A percentile compares a stretch with the other conserved stretches of the same genome.
Conservation (phyloP, 495 filamentous ascomycete species). For the Xylaria longipes region DNA sequence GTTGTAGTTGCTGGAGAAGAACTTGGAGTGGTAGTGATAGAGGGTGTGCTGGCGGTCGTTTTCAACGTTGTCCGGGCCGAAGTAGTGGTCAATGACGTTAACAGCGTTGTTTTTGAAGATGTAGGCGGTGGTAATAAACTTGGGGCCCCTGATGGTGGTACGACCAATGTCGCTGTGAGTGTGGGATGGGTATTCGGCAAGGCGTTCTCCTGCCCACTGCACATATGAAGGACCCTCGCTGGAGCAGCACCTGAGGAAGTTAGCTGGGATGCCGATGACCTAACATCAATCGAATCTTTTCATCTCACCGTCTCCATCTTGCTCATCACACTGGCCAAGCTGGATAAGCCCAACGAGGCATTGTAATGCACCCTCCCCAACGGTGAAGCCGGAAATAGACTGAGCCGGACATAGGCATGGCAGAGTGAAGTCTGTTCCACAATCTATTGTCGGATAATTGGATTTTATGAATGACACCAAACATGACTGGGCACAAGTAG, state of each 20-base stretch:
- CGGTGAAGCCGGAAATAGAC: slow-evolving; percentile 67
- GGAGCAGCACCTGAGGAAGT: slow-evolving; percentile 40
- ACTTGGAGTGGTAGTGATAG: slow-evolving; percentile 25
- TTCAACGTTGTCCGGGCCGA: slow-evolving; percentile 27
- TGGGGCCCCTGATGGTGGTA: slow-evolving; percentile 38
- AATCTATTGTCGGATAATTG: slow-evolving; percentile 60
- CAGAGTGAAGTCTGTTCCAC: slow-evolving; percentile 57
- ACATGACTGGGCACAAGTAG: slow-evolving; percentile 69
- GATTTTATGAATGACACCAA: slow-evolving; percentile 64
- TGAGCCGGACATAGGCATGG: slow-evolving; percentile 67
- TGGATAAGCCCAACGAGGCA: slow-evolving; percentile 61
- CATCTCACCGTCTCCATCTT: slow-evolving; percentile 46
- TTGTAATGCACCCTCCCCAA: slow-evolving; percentile 71
- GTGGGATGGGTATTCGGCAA: slow-evolving; percentile 64
- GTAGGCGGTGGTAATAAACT: slow-evolving; percentile 31
- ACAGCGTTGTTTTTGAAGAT: slow-evolving; percentile 21
- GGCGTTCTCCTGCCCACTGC: slow-evolving; percentile 58
- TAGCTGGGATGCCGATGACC: slow-evolving; percentile 24
- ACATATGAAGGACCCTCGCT: slow-evolving; percentile 63
- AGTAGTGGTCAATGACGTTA: slow-evolving; percentile 23
- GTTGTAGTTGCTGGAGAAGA: slow-evolving; percentile 27
- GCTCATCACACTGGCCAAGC: slow-evolving; percentile 48
- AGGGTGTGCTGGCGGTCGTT: slow-evolving; percentile 24
- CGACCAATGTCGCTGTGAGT: slow-evolving; percentile 64
- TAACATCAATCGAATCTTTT: background rate